Evolutionary conservation across 2,329 filamentous ascomycete species (phyloP).

Genomic region (Sarocladium oryzae): DNA sequence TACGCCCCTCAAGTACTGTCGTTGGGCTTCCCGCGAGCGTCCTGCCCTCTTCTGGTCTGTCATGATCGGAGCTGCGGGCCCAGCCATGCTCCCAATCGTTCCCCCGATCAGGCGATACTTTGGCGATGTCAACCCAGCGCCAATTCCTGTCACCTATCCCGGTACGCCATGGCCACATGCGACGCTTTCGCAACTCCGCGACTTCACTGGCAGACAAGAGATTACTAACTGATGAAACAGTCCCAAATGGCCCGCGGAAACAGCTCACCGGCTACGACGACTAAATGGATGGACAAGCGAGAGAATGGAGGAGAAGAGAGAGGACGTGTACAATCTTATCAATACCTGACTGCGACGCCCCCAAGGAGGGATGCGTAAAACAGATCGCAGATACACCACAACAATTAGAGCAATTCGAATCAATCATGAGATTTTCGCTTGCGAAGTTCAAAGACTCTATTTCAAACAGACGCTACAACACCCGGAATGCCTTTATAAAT

Average conservation of each 20-base stretch:
- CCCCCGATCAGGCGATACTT: constrained; percentile 67
- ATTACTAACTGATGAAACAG: constrained; percentile 26
- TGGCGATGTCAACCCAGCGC: constrained; percentile 66
- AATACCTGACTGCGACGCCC: constrained; percentile 7
- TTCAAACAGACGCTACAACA: neutral
- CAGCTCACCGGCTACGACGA: constrained; percentile 56
- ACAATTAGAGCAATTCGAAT: neutral
- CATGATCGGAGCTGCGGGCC: constrained; percentile 66
- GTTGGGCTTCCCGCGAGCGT: constrained; percentile 81
- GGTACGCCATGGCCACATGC: constrained; percentile 52
- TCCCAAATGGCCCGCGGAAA: constrained; percentile 54
- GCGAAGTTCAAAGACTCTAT: neutral
- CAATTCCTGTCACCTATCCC: constrained; percentile 85
- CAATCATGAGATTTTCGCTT: neutral
- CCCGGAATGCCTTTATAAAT: constrained; percentile 1
- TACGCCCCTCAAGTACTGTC: constrained; percentile 74
- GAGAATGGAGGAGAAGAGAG: constrained; percentile 1
- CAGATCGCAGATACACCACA: neutral
- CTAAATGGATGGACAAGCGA: constrained; percentile 23
- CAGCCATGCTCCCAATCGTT: constrained; percentile 60
- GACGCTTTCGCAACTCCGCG: no score
- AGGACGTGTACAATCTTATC: constrained; percentile 10
- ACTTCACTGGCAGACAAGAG: neutral
- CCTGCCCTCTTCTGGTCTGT: constrained; percentile 89
- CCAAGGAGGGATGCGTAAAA: neutral